Evolutionary conservation across 495 filamentous ascomycete species (phyloP), one percentile per base, ranked within the genome.

Genomic region (Penicillium herquei): DNA sequence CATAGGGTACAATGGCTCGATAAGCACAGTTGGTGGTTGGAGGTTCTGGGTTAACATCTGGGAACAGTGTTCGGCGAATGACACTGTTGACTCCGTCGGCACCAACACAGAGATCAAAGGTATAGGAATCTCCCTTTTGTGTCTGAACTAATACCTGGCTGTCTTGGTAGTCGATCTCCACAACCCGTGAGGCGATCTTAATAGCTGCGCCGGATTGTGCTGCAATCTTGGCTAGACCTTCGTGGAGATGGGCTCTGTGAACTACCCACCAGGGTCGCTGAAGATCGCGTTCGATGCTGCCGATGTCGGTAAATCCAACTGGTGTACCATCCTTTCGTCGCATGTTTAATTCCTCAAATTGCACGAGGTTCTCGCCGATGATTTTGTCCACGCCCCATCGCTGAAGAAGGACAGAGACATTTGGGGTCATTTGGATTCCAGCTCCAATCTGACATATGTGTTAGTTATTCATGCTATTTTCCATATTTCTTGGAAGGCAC

Each of bases 361-460:
- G 62, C 3, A 74, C 70, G 10, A 77, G 52, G 51, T 75, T 62
- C 8, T 66, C 56, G 35, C 72, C 71, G 54, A 75, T 68, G 4
- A 64, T 58, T 39, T 73, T 63, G 40, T 63, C 60, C 33, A 74
- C 64, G 34, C 70, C 70, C 61, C 70, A 71, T 37, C 56, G 35
- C 18, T 62, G 54, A 11, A 85, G 72, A 18, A 85, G 71, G 0
- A 73, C 71, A 3, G 74, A 67, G 7, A 73, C 71, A 52, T 86
- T 86, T 2, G 83, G 77, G 7, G 81, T 75, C 42, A 85, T 76
- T 52, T 85, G 83, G 54, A 85, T 84, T 13, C 83, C 83, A 5
- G 82, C 83, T 3, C 83, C 83, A 31, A 81, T 70, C 75, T 78
- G 44, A 40, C 12, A 41, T 26, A 21, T 21, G 12, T 34, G 12